Conservation (phyloP, 331 rosid genomes). For the Ulmus americana region DNA sequence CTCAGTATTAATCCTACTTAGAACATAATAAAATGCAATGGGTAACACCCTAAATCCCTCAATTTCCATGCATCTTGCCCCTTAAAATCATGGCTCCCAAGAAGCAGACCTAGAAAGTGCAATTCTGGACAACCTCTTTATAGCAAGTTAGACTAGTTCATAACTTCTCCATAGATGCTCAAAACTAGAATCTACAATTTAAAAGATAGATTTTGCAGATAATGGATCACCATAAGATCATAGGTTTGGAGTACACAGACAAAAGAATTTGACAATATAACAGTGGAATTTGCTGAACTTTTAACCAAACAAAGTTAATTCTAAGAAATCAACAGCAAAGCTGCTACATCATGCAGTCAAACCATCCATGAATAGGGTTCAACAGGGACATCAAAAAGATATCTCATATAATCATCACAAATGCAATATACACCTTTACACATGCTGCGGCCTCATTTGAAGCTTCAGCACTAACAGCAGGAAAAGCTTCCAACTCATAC, state of each 20-base stretch:
- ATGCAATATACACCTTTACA: conserved; percentile 50
- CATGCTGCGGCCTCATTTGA: conserved; percentile 73
- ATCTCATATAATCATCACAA: conserved; percentile 4
- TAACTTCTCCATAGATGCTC: background rate
- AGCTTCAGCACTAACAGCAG: conserved; percentile 51
- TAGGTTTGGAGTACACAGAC: background rate
- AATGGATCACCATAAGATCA: background rate
- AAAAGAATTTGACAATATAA: background rate
- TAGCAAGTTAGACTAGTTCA: background rate
- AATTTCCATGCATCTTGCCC: too few species aligned
- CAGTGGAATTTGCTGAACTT: too few species aligned
- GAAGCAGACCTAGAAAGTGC: background rate
- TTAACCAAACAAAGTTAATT: background rate
- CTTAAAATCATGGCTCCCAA: too few species aligned
- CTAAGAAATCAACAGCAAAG: too few species aligned
- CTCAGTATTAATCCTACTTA: background rate
- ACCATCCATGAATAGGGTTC: background rate
- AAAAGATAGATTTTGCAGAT: background rate
- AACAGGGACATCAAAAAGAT: conserved; percentile 9
- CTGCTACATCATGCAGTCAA: background rate
- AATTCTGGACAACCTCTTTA: background rate
- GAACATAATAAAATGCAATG: background rate
- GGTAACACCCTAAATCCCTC: background rate
- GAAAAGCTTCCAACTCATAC: conserved; percentile 58
- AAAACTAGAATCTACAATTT: background rate